Base-by-base conservation (phyloP, 352 stramenopile genomes). In the Globisporangium recalcitrans region DNA sequence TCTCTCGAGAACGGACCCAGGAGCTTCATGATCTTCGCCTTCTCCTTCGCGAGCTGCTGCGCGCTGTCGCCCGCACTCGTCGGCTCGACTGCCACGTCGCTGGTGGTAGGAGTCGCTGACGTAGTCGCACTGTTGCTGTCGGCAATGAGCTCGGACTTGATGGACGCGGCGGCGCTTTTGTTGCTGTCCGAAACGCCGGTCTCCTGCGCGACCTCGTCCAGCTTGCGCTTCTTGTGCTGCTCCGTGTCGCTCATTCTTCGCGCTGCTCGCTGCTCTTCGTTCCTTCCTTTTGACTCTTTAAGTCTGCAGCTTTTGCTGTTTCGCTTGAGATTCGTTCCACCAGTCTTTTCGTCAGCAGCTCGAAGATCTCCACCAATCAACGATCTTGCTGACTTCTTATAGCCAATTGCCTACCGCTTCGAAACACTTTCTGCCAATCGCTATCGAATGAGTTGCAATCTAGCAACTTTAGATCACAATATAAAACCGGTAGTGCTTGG, bases 1-100 rank as follows among this genome's bases (percentile, higher is more conserved):
- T 89, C 75, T 48, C 75, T 67, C 49, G 83, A 72, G 38, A 90
- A 85, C 2, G 79, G 71, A 56, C 75, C 68, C 11, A 92, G 64
- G 11, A 92, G 67, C 64, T 69, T 71, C n/a, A 60, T 59, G 21
- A 83, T 52, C 27, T 42, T 34, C 44, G 67, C 63, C 19, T 72
- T 71, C 53, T 72, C 68, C 9, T 66, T 55, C n/a, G 54, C 60
- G 56, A 71, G 32, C 31, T 62, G 27, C 54, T 47, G 51, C 48
- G 38, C 38, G 16, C 5, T 46, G 38, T 46, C 38, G 16, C 21
- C 38, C 38, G 16, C 38, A 46, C 6, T 22, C 38, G 21, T 46
- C 38, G 16, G 38, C 38, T 46, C 38, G 38, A 14, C 21, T 16
- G 21, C 21, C 38, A 21, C 38, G 0, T 46, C 38, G 16, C 14